A percentile compares a stretch with the other conserved stretches of the same genome.
Conservation (phyloP, 2,329 filamentous ascomycete genomes). For the Fusarium clavum region DNA sequence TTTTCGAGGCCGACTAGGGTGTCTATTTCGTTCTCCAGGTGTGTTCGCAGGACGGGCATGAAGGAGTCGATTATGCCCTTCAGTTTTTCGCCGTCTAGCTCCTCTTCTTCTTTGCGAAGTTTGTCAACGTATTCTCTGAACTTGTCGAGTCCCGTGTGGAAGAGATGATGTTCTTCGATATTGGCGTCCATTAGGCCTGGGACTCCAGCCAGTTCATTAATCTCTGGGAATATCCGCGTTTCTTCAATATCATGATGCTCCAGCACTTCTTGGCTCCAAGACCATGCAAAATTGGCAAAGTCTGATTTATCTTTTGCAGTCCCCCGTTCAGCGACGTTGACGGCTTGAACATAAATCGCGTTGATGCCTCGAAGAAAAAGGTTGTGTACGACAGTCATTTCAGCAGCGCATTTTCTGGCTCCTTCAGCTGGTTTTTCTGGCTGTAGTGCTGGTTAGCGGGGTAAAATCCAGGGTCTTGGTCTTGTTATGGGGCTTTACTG, state of each 20-base stretch:
- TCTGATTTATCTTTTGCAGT: slow-evolving; percentile 48
- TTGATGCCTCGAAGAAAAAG: slow-evolving; percentile 53
- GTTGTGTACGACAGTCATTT: slow-evolving; percentile 55
- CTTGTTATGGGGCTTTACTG: slow-evolving; percentile 17
- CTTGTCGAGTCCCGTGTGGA: slow-evolving; percentile 51
- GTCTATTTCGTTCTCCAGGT: slow-evolving; percentile 55
- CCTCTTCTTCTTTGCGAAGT: slow-evolving; percentile 44
- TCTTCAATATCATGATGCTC: slow-evolving; percentile 57
- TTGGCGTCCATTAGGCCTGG: slow-evolving; percentile 56
- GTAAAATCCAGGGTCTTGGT: accelerated
- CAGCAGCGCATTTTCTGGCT: slow-evolving; percentile 40
- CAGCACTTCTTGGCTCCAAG: slow-evolving; percentile 50
- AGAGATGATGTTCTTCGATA: slow-evolving; percentile 56
- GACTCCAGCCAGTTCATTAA: slow-evolving; percentile 52
- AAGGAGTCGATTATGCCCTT: slow-evolving; percentile 45
- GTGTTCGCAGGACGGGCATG: slow-evolving; percentile 49
- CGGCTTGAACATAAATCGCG: slow-evolving; percentile 53
- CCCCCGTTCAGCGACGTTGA: slow-evolving; percentile 47
- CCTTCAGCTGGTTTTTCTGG: slow-evolving; percentile 36
- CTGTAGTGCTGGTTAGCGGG: slow-evolving; percentile 4
- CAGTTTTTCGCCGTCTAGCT: slow-evolving; percentile 49
- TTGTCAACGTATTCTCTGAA: slow-evolving; percentile 50
- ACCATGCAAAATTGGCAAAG: slow-evolving; percentile 50
- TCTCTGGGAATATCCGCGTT: slow-evolving; percentile 52
- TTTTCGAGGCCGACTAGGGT: slow-evolving; percentile 50